Evolutionary conservation across 192 early-diverging fungal species (phyloP), one percentile per base, ranked within the genome.

Genomic region (Phycomyces nitens): DNA sequence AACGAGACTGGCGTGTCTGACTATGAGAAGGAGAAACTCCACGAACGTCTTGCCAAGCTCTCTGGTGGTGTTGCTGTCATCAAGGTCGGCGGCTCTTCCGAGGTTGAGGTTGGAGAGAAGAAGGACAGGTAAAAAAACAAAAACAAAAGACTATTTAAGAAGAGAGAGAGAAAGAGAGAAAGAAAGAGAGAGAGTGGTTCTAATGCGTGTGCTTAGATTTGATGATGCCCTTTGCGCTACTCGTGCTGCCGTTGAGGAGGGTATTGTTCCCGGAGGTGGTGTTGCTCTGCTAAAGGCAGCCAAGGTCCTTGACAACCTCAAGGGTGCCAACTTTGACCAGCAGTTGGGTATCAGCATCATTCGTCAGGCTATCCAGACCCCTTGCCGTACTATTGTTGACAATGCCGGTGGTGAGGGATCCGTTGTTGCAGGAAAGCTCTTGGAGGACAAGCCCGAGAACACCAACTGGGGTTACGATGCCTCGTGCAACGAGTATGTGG

Each of bases 51-150:
- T 73, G 98, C 98, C 69, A 98, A 98, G 80, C 80, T 99, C 21
- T 89, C 89, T 53, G 95, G 95, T 58, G 98, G 98, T 82, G 98
- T 99, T 56, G 98, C 98, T 56, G 97, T 99, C 67, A 98, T 99
- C 76, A 94, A 93, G 76, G 96, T 99, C 41, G 98, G 98, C 61
- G 98, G 98, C 38, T 72, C 91, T 34, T 96, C 94, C 23, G 98
- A 99, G 81, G 93, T 99, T 58, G 98, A 99, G 81, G 98, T 99
- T 27, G 95, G 96, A 56, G 98, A 99, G 80, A 99, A 99, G 92
- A 99, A 99, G 88, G 98, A 99, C 41, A 63, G 62, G 62, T 63
- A 63, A 63, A n/a, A n/a, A n/a, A n/a, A n/a, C n/a, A n/a, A n/a
- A n/a, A n/a, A n/a, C n/a, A n/a, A n/a, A n/a, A n/a, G n/a, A n/a